phyloP scores from a whole-genome alignment of 1,139 yeast genomes.

The Candida dubliniensis region DNA sequence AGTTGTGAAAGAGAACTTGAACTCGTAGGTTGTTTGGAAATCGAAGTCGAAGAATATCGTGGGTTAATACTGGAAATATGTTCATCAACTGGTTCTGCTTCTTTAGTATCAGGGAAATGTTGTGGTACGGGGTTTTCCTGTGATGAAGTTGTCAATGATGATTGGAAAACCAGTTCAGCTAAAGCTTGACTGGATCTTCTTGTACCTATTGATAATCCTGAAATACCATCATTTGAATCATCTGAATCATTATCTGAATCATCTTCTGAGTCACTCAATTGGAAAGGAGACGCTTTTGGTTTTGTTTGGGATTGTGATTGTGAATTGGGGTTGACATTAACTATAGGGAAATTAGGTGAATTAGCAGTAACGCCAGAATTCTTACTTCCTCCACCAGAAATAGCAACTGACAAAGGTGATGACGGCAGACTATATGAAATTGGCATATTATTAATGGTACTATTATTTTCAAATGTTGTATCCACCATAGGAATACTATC shows the following conservation, averaged over 20 bases:
- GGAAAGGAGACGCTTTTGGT: slow-evolving; percentile 15
- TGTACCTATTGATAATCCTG: slow-evolving; percentile 43
- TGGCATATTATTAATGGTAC: slow-evolving; percentile 13
- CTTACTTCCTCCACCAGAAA: neutral
- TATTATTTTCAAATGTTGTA: slow-evolving; percentile 20
- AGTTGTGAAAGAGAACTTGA: slow-evolving; percentile 39
- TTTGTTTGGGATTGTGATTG: slow-evolving; percentile 6
- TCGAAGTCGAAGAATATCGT: slow-evolving; percentile 34
- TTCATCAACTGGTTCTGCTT: slow-evolving; percentile 26
- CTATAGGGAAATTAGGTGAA: slow-evolving; percentile 5
- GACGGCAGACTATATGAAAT: slow-evolving; percentile 10
- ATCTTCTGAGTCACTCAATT: slow-evolving; percentile 22
- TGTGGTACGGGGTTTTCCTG: slow-evolving; percentile 18
- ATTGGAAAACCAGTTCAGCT: slow-evolving; percentile 45
- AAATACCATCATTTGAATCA: slow-evolving; percentile 31
- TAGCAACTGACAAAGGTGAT: slow-evolving; percentile 10
- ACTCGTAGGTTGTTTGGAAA: slow-evolving; percentile 43
- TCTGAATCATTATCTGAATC: slow-evolving; percentile 18
- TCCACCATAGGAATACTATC: slow-evolving; percentile 23
- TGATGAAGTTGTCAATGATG: neutral
- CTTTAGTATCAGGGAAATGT: slow-evolving; percentile 3
- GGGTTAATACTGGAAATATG: slow-evolving; percentile 35
- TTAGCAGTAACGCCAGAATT: neutral
- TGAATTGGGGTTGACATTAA: slow-evolving; percentile 1
- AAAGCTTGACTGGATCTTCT: slow-evolving; percentile 46